Evolutionary conservation across 2,329 filamentous ascomycete species (phyloP).

Genomic region (Beauveria sp.): DNA sequence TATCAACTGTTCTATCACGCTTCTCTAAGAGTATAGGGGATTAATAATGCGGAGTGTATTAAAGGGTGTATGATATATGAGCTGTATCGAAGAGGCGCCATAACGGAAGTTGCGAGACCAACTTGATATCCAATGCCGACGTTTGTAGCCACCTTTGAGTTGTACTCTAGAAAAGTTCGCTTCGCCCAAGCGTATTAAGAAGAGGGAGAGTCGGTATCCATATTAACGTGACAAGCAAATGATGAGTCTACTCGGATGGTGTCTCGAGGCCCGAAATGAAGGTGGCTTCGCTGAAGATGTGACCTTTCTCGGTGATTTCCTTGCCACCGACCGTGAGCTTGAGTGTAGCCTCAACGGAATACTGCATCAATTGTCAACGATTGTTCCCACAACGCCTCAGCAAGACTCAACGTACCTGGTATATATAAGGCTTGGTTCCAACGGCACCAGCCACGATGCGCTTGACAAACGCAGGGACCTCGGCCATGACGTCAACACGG

Average conservation of each 20-base stretch:
- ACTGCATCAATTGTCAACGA: constrained; percentile 41
- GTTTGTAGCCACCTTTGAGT: constrained; percentile 9
- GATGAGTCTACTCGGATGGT: constrained; percentile 27
- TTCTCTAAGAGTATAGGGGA: neutral
- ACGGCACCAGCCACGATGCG: constrained; percentile 80
- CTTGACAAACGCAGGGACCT: constrained; percentile 94
- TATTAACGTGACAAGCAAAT: neutral
- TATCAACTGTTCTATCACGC: neutral
- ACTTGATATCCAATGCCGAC: constrained; percentile 20
- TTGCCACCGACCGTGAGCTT: constrained; percentile 81
- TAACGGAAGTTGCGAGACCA: constrained; percentile 18
- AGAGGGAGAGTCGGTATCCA: neutral
- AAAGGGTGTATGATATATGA: constrained; percentile 13
- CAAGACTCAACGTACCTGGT: constrained; percentile 58
- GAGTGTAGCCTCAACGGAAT: constrained; percentile 60
- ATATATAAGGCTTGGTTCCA: constrained; percentile 95
- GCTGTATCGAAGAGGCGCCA: constrained; percentile 10
- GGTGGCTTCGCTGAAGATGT: constrained; percentile 82
- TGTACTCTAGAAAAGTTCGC: constrained; percentile 13
- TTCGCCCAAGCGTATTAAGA: constrained; percentile 5
- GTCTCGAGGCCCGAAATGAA: constrained; percentile 60
- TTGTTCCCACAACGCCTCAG: too few species aligned
- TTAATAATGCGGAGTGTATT: neutral
- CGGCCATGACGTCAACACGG: constrained; percentile 85
- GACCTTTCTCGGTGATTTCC: constrained; percentile 70